phyloP scores from a whole-genome alignment of 202 grass and related monocot species.

The Carex sylvatica region DNA sequence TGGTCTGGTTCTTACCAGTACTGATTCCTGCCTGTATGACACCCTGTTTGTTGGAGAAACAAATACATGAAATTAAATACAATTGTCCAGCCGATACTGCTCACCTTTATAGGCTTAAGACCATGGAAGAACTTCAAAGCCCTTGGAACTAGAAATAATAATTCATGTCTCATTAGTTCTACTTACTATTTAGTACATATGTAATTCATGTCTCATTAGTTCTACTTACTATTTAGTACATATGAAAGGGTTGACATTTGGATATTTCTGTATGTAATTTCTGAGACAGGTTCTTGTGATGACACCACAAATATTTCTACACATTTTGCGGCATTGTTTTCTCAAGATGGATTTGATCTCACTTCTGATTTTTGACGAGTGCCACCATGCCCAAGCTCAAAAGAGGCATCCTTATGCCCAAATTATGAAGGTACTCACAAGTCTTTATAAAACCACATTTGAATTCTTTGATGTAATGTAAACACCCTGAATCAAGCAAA shows the following conservation, averaged over 20 bases:
- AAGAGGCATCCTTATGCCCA: slow-evolving; percentile 83
- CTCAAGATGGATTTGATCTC: slow-evolving; percentile 71
- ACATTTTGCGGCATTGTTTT: slow-evolving; percentile 82
- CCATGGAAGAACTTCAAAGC: neutral
- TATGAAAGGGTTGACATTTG: neutral
- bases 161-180: neutral
- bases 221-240: neutral
- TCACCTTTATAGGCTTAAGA: neutral
- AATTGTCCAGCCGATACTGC: neutral
- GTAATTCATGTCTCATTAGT: neutral
- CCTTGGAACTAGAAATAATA: neutral
- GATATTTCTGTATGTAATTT: slow-evolving; percentile 9
- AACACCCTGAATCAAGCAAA: slow-evolving; percentile 1
- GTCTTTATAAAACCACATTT: neutral
- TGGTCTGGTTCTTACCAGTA: neutral
- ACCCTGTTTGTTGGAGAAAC: neutral
- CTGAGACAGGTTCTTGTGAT: slow-evolving; percentile 74
- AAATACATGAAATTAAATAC: neutral
- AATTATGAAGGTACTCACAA: slow-evolving; percentile 76
- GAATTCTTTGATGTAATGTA: slow-evolving; percentile 8
- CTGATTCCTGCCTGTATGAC: neutral
- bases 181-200: neutral
- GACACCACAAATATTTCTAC: slow-evolving; percentile 83
- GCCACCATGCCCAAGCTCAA: slow-evolving; percentile 80
- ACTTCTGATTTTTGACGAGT: slow-evolving; percentile 92